Conservation (phyloP, 169 alveolate species). For the Eimeria praecox region DNA sequence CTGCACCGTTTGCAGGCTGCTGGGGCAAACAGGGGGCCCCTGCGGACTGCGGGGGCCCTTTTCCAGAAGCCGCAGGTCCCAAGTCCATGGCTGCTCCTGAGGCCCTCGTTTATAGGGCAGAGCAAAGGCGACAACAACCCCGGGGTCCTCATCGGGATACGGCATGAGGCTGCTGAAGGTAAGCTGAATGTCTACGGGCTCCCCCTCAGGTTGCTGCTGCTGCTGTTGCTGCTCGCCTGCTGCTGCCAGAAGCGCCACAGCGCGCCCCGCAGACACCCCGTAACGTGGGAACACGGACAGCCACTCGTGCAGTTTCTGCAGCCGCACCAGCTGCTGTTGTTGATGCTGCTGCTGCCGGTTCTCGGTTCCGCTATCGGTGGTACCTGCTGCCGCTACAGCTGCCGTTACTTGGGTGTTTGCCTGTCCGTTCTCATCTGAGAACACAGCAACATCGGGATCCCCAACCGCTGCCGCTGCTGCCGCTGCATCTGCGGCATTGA, state of each 20-base stretch:
- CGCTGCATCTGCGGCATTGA: conserved; percentile 45
- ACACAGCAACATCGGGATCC: conserved; percentile 45
- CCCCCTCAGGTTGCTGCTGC: conserved; percentile 55
- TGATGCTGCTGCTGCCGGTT: conserved; percentile 45
- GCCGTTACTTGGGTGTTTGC: conserved; percentile 13
- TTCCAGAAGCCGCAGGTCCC: conserved; percentile 49
- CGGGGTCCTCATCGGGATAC: conserved; percentile 69
- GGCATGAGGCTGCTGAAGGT: conserved; percentile 74
- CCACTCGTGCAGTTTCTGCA: conserved; percentile 69
- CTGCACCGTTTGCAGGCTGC: conserved; percentile 42
- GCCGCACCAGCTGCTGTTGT: conserved; percentile 36
- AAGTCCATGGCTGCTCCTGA: conserved; percentile 67
- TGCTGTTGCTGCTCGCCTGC: conserved; percentile 65
- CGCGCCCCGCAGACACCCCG: conserved; percentile 61
- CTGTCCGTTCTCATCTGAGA: conserved; percentile 41
- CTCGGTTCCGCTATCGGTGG: not conserved
- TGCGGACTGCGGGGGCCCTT: not conserved
- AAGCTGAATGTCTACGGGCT: conserved; percentile 43
- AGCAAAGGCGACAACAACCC: conserved; percentile 55
- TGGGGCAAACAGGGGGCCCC: conserved; percentile 19
- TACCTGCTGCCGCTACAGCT: not conserved
- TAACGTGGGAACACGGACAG: not conserved
- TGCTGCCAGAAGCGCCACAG: conserved; percentile 62
- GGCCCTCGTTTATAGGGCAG: conserved; percentile 67
- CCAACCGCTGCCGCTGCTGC: conserved; percentile 77